Base-by-base conservation (phyloP, 2,329 filamentous ascomycete genomes). In the Fusarium longipes region DNA sequence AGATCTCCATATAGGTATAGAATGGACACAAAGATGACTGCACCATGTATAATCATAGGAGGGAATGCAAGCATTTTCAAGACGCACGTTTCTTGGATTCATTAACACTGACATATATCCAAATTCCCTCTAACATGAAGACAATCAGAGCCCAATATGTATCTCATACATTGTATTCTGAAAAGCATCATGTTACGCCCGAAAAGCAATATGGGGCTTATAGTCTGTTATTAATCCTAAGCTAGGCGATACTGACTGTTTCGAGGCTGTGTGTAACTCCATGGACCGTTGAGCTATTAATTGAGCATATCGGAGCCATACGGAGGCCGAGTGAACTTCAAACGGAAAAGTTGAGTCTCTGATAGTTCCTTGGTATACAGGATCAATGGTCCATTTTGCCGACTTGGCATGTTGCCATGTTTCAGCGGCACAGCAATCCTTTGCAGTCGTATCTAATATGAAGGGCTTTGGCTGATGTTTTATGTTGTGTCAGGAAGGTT, bases 311-410 rank as follows among this genome's bases (percentile, higher is more conserved):
- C 49, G 30, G 56, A 57, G 15, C 30, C 29, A 49, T 45, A 20
- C 48, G 36, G 29, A 39, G 53, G 71, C 48, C 56, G 61, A 71
- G 70, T 61, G 65, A 70, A 67, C 67, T 36, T 18, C 12, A 48
- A 24, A n/a, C 32, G 12, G 27, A 38, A 49, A 8, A 38, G 17
- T 27, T 18, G 22, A 3, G 45, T 20, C 22, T 49, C 30, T 32
- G 29, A 15, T 36, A 15, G 15, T 49, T 36, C 11, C n/a, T 25
- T 6, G 22, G 32, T 27, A 38, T n/a, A n/a, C n/a, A n/a, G 9
- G 22, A 17, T 17, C 22, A 15, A 27, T 17, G 33, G n/a, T 49
- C 32, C 32, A 22, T 27, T 36, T 24, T n/a, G n/a, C 45, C 45
- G 45, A 14, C 32, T 49, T 49, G 45, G 45, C 45, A 18, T 11